Evolutionary conservation across 768 basidiomycete species (phyloP).

Genomic region (Hydnum rufescens): DNA sequence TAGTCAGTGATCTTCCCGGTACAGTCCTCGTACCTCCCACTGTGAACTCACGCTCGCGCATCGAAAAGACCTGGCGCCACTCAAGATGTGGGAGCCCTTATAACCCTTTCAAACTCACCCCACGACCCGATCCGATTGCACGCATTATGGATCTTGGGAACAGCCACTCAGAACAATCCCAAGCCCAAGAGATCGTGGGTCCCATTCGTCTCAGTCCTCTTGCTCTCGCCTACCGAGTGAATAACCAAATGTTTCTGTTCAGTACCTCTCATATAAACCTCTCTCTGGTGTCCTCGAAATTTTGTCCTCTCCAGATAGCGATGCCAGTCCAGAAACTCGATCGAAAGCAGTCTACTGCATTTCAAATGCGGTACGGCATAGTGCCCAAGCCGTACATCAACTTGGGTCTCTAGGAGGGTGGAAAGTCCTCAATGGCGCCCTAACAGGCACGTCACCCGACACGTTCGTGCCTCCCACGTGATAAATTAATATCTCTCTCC

Average conservation of each 20-base stretch:
- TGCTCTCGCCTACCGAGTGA: neutral
- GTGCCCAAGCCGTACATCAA: slow-evolving; percentile 37
- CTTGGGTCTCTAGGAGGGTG: slow-evolving; percentile 42
- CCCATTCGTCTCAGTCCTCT: no score
- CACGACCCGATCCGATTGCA: slow-evolving; percentile 44
- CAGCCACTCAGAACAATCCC: slow-evolving; percentile 79
- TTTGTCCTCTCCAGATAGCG: slow-evolving; percentile 29
- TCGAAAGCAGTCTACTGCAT: slow-evolving; percentile 72
- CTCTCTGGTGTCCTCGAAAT: slow-evolving; percentile 42
- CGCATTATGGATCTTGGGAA: slow-evolving; percentile 72
- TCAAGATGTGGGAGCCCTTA: slow-evolving; percentile 63
- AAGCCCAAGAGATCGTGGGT: slow-evolving; percentile 56
- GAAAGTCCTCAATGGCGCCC: slow-evolving; percentile 33
- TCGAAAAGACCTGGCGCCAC: slow-evolving; percentile 47
- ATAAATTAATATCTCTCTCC: slow-evolving; percentile 5
- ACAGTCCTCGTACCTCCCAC: neutral
- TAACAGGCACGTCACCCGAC: slow-evolving; percentile 31
- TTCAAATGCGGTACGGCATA: slow-evolving; percentile 64
- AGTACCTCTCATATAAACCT: slow-evolving; percentile 35
- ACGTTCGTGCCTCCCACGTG: neutral
- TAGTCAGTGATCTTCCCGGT: slow-evolving; percentile 27
- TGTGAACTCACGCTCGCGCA: neutral
- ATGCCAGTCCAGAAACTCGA: slow-evolving; percentile 30
- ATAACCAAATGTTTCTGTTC: slow-evolving; percentile 26
- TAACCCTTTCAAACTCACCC: slow-evolving; percentile 36